A percentile compares a stretch with the other conserved stretches of the same genome.
phyloP scores from a whole-genome alignment of 2,329 filamentous ascomycete species.

The Beauveria sp. region DNA sequence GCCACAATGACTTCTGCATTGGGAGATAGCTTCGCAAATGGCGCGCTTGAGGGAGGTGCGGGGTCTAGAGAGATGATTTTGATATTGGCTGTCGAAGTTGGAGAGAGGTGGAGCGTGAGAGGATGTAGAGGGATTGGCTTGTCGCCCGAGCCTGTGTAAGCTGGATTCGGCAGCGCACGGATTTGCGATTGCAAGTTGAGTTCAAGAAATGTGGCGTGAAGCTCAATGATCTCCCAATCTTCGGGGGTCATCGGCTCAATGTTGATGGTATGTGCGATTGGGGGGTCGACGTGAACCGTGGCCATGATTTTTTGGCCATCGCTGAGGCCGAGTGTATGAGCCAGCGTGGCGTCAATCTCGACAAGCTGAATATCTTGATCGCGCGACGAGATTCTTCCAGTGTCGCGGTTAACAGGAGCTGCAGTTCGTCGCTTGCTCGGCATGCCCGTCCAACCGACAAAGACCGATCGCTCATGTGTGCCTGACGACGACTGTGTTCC shows the following conservation, averaged over 20 bases:
- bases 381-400: slow-evolving; percentile 47
- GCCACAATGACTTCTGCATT: slow-evolving; percentile 97
- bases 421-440: slow-evolving; percentile 78
- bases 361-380: slow-evolving; percentile 73
- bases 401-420: slow-evolving; percentile 66
- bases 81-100: slow-evolving; percentile 91
- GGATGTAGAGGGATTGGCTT: slow-evolving; percentile 59
- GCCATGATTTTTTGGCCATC: slow-evolving; percentile 73
- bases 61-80: slow-evolving; percentile 78
- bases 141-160: slow-evolving; percentile 46
- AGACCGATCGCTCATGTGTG: slow-evolving; percentile 61
- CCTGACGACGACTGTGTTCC: slow-evolving; percentile 37
- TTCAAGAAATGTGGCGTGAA: slow-evolving; percentile 93
- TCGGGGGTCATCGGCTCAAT: slow-evolving; percentile 93
- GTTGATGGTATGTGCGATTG: slow-evolving; percentile 85
- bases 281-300: slow-evolving; percentile 79
- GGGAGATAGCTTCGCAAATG: slow-evolving; percentile 87
- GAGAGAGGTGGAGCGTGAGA: slow-evolving; percentile 85
- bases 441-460: slow-evolving; percentile 96
- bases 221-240: slow-evolving; percentile 98
- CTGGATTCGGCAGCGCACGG: slow-evolving; percentile 82
- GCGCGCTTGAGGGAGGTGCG: slow-evolving; percentile 53
- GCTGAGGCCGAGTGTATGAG: slow-evolving; percentile 63
- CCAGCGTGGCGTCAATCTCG: slow-evolving; percentile 83
- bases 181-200: slow-evolving; percentile 90